Base-by-base conservation (phyloP, 1,284 basidiomycete genomes). In the Tilletia setariae region DNA sequence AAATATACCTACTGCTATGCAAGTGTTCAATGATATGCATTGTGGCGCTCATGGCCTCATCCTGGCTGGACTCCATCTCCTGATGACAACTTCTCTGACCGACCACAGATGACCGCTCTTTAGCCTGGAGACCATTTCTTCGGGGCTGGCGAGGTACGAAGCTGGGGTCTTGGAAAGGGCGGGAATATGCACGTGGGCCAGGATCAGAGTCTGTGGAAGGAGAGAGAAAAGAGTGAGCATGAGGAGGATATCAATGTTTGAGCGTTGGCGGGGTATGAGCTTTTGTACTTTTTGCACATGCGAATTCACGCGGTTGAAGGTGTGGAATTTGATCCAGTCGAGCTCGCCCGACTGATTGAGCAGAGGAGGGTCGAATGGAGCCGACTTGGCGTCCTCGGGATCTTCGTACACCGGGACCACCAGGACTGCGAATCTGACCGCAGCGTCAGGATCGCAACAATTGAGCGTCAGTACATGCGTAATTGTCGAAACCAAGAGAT, bases 241-340 rank as follows among this genome's bases (percentile, higher is more conserved):
- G 35, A 35, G 59, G 2, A 67, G 62, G 59, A 49, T 63, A 21
- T 13, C 40, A 21, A 2, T 6, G 9, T 21, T 28, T 49, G 49
- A 16, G 49, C 19, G 30, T n/a, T n/a, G n/a, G n/a, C n/a, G n/a
- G n/a, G n/a, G n/a, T n/a, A n/a, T n/a, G n/a, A n/a, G n/a, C n/a
- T n/a, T n/a, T n/a, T n/a, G 68, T 21, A 80, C 81, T 73, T 99
- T 99, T 84, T 94, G 93, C 1, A 98, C 96, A 82, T 97, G 93
- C 0, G 91, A 90, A 83, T 97, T 97, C 21, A 98, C 95, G 28
- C 96, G 89, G 81, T 97, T 98, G 70, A 98, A 88, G 1, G 96
- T 98, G 82, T 92, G 93, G 46, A 99, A 88, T 94, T 94, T 98
- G 13, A 91, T 88, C 96, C 96, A 99, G 40, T 88, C 86, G 1